These are phyloP conservation scores for Exophiala calicioides DNA, from an alignment of 2,329 filamentous ascomycete genomes.

Conservation along the genomic window DNA sequence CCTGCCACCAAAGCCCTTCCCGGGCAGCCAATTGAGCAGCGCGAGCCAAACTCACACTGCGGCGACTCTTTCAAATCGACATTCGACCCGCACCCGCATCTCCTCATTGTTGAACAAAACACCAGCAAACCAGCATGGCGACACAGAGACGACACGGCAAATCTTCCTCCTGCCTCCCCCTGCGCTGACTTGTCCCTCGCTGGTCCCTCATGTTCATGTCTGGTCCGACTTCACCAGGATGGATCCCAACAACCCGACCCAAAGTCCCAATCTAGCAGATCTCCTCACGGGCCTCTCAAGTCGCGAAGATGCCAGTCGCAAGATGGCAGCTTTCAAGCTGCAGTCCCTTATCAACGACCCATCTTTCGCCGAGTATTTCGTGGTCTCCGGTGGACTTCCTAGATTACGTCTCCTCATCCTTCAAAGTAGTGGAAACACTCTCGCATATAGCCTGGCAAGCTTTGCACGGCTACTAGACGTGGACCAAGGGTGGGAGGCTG, in stretches of 20 bases:
- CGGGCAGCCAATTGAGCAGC: slow-evolving; percentile 12
- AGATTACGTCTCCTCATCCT: slow-evolving; percentile 82
- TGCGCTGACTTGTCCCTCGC: slow-evolving; percentile 11
- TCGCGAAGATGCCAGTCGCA: slow-evolving; percentile 84
- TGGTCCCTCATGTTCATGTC: slow-evolving; percentile 13
- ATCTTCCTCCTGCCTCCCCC: slow-evolving; percentile 9
- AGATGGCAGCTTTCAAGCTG: slow-evolving; percentile 98
- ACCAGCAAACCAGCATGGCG: slow-evolving; percentile 15
- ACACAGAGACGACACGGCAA: slow-evolving; percentile 4
- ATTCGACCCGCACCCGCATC: slow-evolving; percentile 4
- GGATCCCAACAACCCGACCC: slow-evolving; percentile 20
- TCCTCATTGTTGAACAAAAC: slow-evolving; percentile 1
- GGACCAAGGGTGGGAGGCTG: slow-evolving; percentile 91
- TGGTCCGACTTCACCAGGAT: slow-evolving; percentile 17
- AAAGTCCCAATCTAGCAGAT: slow-evolving; percentile 52
- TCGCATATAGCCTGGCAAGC: slow-evolving; percentile 92
- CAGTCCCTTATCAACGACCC: slow-evolving; percentile 94
- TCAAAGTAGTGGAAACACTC: slow-evolving; percentile 83
- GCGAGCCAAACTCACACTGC: slow-evolving; percentile 9
- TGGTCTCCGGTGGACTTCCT: slow-evolving; percentile 79
- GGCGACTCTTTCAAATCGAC: slow-evolving; percentile 1
- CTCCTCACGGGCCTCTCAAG: slow-evolving; percentile 61
- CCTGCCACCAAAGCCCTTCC: slow-evolving; percentile 2
- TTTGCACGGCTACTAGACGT: slow-evolving; percentile 86
- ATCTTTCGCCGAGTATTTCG: slow-evolving; percentile 94